These are phyloP conservation scores for Phytophthora pini DNA, from an alignment of 352 stramenopile genomes.

Conservation along the genomic window DNA sequence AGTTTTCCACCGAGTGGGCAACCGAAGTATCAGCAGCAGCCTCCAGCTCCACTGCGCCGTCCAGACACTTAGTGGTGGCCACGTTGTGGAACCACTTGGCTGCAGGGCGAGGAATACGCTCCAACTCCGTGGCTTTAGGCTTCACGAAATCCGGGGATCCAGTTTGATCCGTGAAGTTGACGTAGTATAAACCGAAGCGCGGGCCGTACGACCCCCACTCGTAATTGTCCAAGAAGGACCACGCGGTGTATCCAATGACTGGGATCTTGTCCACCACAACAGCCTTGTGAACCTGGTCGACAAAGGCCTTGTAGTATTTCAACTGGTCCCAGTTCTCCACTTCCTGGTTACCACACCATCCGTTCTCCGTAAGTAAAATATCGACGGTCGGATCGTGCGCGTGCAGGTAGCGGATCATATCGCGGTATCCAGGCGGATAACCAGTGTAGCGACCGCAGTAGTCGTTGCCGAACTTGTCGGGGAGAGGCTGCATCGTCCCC, in stretches of 20 bases:
- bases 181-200: conserved; percentile 58
- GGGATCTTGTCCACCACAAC: conserved; percentile 34
- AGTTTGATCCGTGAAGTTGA: conserved; percentile 47
- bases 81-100: conserved; percentile 42
- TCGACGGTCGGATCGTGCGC: conserved; percentile 41
- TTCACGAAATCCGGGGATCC: conserved; percentile 23
- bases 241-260: conserved; percentile 29
- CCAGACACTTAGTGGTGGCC: conserved; percentile 30
- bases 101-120: conserved; percentile 40
- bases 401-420: conserved; percentile 57
- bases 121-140: conserved; percentile 31
- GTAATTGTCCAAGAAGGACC: conserved; percentile 33
- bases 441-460: conserved; percentile 47
- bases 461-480: conserved; percentile 28
- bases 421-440: conserved; percentile 61
- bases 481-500: conserved; percentile 26
- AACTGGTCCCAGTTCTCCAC: conserved; percentile 51
- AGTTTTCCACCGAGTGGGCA: conserved; percentile 11
- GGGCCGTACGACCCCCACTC: conserved; percentile 38
- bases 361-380: conserved; percentile 56
- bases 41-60: conserved; percentile 14
- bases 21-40: background rate
- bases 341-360: conserved; percentile 51
- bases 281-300: conserved; percentile 41
- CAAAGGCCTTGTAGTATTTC: conserved; percentile 18